Base-by-base conservation (phyloP, 805 yeast species). In the Lipomyces starkeyi region DNA sequence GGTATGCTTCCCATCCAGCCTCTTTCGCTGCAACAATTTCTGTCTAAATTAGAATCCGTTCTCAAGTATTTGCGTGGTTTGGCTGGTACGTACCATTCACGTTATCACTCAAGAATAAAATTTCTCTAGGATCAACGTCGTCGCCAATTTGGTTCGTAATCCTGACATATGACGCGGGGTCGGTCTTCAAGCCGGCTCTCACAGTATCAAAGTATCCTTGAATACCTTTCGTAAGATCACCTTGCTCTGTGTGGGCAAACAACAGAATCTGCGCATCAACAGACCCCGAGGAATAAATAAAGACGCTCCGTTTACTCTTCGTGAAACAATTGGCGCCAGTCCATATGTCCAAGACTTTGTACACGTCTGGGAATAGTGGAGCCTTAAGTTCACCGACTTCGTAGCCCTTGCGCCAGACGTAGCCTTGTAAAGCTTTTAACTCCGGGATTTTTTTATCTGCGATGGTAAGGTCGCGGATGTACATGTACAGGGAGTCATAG, bases 201-300 rank as follows among this genome's bases (percentile, higher is more conserved):
- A 87, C 87, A 40, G 97, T 92, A 78, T 93, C 98, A 76, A 87
- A 93, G 79, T 92, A 93, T 17, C 89, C 96, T 6, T 80, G 68
- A 25, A 93, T 75, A 27, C 77, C 76, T 0, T 78, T 76, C 56
- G 85, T 89, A 74, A 91, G 77, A 76, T 90, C 91, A 9, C 78
- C 78, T 3, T 80, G 78, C 62, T 80, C 80, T 9, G 90, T 93
- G 76, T 90, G 85, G 0, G 83, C 83, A 75, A 93, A 91, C 66
- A 93, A 79, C 68, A 93, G 80, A 73, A 88, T 89, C 74, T 93
- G 98, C 0, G 98, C 98, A 67, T 87, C 85, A 29, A 93, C 87
- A 56, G 95, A 88, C 0, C 98, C 98, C 34, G 97, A 90, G 0
- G 97, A 92, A 79, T 93, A 93, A 22, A 93, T 91, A 75, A 83